These are phyloP conservation scores for Halophytophthora polymorphica DNA, from an alignment of 352 stramenopile genomes.

Conservation along the genomic window DNA sequence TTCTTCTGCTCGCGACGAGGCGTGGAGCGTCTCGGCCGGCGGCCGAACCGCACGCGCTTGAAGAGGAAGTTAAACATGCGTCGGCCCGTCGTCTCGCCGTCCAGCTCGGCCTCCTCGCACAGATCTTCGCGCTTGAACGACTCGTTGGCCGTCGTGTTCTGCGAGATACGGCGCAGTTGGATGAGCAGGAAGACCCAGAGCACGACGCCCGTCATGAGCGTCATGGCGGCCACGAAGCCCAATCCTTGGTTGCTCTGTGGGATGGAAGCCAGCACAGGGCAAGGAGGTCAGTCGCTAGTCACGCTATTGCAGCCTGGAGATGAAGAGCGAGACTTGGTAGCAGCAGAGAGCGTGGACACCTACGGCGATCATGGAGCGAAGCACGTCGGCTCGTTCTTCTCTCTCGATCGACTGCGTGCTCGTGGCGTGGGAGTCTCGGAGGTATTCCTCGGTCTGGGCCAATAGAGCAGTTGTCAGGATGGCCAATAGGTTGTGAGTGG, in stretches of 20 bases:
- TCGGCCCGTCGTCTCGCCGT: slow-evolving; percentile 35
- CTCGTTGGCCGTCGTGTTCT: slow-evolving; percentile 78
- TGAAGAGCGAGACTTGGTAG: neutral
- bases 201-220: slow-evolving; percentile 54
- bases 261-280: neutral
- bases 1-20: slow-evolving; percentile 46
- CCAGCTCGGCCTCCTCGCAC: slow-evolving; percentile 49
- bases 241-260: slow-evolving; percentile 57
- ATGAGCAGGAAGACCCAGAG: slow-evolving; percentile 74
- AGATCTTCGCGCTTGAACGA: slow-evolving; percentile 81
- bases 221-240: slow-evolving; percentile 65
- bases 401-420: slow-evolving; percentile 16
- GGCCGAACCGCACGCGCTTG: slow-evolving; percentile 33
- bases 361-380: slow-evolving; percentile 59
- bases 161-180: slow-evolving; percentile 65
- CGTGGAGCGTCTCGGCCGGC: slow-evolving; percentile 18
- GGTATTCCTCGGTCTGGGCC: slow-evolving; percentile 35
- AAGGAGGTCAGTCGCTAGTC: slow-evolving; percentile 3
- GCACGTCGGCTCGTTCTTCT: slow-evolving; percentile 29
- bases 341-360: slow-evolving; percentile 3
- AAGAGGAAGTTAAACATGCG: slow-evolving; percentile 49
- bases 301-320: neutral
- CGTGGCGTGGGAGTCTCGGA: slow-evolving; percentile 16
- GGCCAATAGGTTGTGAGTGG: neutral
- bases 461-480: neutral